Base-by-base conservation (phyloP, 768 basidiomycete genomes). In the Leucosporidium creatinivorum region DNA sequence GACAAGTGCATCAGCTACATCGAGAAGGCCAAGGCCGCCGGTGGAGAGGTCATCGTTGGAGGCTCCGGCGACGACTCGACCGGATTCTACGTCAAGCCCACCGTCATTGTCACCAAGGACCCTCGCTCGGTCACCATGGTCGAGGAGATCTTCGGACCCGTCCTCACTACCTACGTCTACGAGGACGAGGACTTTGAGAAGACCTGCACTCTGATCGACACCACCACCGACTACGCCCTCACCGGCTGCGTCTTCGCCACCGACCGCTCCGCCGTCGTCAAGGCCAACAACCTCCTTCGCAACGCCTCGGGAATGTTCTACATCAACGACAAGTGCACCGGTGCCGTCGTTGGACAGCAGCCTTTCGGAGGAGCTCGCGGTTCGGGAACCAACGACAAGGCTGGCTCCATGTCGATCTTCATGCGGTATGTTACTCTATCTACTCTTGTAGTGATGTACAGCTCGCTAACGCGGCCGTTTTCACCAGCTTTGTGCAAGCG, bases 381-480 rank as follows among this genome's bases (percentile, higher is more conserved):
- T 48, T 91, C 89, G 76, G 94, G 96, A 33, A 99, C 94, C 69
- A 98, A 98, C 81, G 96, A 98, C 79, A 99, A 98, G 81, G 92
- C 93, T 1, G 96, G 89, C 28, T 91, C 89, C 69, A 85, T 90
- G 69, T 81, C 79, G 58, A 84, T 88, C 75, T 87, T 85, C 80
- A 61, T 62, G 61, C 60, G 63, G 12, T 44, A 91, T 91, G 51
- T 23, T 19, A 17, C 19, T 25, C 49, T 21, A 15, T 55, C 17
- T 44, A 47, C 21, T 25, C n/a, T 30, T 54, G 23, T 36, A 50
- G 31, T 5, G 23, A 8, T 17, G 54, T n/a, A 8, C 15, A 25
- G 28, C 36, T 44, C 47, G 58, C 65, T 68, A 18, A 54, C 28
- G n/a, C 52, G 25, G 6, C 47, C 50, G 57, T 61, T 52, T 62